phyloP scores from a whole-genome alignment of 176 grass and related monocot genomes.

The Rhynchospora pubera region DNA sequence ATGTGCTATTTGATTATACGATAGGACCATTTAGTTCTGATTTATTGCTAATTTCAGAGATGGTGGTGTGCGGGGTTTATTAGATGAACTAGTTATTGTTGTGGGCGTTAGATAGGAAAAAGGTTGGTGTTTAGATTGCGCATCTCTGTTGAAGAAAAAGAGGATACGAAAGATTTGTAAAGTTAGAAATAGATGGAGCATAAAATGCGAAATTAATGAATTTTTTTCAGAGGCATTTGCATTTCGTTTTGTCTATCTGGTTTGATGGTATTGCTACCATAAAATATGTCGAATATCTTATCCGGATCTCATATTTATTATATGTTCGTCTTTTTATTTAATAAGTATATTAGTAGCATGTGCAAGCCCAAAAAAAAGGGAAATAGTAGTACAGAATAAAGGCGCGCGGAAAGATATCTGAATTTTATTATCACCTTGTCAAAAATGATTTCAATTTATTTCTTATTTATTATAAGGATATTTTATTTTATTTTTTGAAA shows the following conservation, averaged over 20 bases:
- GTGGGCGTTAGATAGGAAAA: slow-evolving; percentile 7
- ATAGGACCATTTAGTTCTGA: not conserved
- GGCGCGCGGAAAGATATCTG: no score
- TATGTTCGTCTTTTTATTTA: not conserved
- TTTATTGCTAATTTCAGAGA: slow-evolving; percentile 19
- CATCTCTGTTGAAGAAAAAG: slow-evolving; percentile 17
- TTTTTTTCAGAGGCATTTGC: slow-evolving; percentile 17
- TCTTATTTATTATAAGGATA: no score
- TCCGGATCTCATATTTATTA: no score
- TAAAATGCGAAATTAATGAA: slow-evolving; percentile 33
- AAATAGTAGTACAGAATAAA: no score
- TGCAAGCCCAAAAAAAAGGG: no score
- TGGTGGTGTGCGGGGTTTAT: slow-evolving; percentile 13
- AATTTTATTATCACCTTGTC: no score
- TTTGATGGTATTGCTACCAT: not conserved
- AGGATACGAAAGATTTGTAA: slow-evolving; percentile 45
- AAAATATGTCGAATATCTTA: no score
- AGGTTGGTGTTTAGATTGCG: not conserved
- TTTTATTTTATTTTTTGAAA: no score
- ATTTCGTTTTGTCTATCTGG: not conserved
- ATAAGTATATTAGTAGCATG: no score
- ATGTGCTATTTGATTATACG: not conserved
- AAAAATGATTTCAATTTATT: no score
- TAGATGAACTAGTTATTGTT: not conserved
- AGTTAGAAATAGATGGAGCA: slow-evolving; percentile 33